Conservation (phyloP, 176 grass and related monocot genomes). For the Microstegium vimineum region DNA sequence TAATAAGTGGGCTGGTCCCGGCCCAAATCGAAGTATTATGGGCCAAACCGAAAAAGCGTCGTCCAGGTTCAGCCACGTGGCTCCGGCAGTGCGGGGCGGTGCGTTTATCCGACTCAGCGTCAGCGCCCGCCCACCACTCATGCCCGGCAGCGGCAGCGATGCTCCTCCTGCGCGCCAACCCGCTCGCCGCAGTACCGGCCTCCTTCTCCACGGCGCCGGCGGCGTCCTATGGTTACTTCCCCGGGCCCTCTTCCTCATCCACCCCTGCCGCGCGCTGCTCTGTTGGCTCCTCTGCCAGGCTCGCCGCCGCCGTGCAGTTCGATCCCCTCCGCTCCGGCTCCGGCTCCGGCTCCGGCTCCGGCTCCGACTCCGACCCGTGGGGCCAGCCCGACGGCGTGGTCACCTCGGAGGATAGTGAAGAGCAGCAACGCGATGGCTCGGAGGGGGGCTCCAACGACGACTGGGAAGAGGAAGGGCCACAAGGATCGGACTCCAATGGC, state of each 20-base stretch:
- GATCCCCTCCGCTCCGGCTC: slow-evolving; percentile 22
- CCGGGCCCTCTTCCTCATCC: neutral
- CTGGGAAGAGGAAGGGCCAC: neutral
- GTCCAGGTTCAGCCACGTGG: neutral
- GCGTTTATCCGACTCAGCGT: neutral
- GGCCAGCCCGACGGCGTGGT: neutral
- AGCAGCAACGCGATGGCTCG: neutral
- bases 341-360: too few relatives aligned
- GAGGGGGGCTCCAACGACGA: neutral
- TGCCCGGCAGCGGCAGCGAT: slow-evolving; percentile 17
- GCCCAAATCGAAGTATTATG: too few relatives aligned
- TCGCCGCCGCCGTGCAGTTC: slow-evolving; percentile 16
- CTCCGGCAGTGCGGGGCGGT: neutral
- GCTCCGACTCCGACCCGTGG: neutral
- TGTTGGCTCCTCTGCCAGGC: neutral
- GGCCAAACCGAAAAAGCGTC: too few relatives aligned
- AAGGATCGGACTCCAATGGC: neutral
- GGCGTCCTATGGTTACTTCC: neutral
- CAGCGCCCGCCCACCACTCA: neutral
- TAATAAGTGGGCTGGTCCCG: too few relatives aligned
- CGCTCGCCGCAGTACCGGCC: neutral
- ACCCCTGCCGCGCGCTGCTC: slow-evolving; percentile 17
- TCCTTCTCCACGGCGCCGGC: neutral
- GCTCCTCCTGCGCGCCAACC: slow-evolving; percentile 13
- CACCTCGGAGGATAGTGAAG: neutral